A percentile compares a stretch with the other conserved stretches of the same genome.
phyloP scores from a whole-genome alignment of 208 protist genomes.

The Porcisia hertigi region DNA sequence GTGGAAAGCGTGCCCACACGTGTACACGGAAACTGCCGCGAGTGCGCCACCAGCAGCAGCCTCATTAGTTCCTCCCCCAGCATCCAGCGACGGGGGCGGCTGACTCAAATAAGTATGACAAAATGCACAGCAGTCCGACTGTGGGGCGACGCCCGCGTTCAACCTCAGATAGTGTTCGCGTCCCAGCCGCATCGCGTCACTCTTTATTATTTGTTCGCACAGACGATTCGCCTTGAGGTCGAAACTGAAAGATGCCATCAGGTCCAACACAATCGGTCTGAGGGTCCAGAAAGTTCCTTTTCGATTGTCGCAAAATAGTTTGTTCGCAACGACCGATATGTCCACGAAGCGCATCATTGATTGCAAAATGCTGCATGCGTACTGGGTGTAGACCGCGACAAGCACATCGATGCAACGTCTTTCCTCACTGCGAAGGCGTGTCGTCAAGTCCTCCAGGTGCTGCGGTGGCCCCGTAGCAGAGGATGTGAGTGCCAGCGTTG shows the following conservation, averaged over 20 bases:
- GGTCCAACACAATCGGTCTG: slow-evolving; percentile 62
- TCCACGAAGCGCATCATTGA: slow-evolving; percentile 60
- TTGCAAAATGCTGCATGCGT: slow-evolving; percentile 46
- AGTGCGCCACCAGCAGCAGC: neutral
- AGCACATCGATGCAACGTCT: slow-evolving; percentile 39
- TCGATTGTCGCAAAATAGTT: slow-evolving; percentile 56
- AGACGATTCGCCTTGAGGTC: slow-evolving; percentile 54
- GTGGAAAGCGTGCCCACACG: slow-evolving; percentile 82
- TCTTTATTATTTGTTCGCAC: slow-evolving; percentile 48
- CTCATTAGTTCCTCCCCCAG: neutral
- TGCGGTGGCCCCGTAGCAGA: neutral
- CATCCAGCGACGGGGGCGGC: neutral
- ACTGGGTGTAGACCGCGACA: slow-evolving; percentile 57
- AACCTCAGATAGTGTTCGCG: slow-evolving; percentile 41
- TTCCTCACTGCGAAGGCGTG: slow-evolving; percentile 15
- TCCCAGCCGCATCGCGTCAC: slow-evolving; percentile 50
- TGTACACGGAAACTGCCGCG: slow-evolving; percentile 57
- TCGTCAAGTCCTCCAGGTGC: slow-evolving; percentile 6
- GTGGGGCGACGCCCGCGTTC: slow-evolving; percentile 49
- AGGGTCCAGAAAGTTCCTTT: slow-evolving; percentile 57
- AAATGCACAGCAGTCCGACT: slow-evolving; percentile 61
- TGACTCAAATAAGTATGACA: slow-evolving; percentile 43
- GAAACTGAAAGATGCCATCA: slow-evolving; percentile 60
- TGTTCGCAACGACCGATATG: slow-evolving; percentile 46
- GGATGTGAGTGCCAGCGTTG: neutral